Conservation (phyloP, 2,329 filamentous ascomycete species). For the Phyllosticta citribraziliensis region DNA sequence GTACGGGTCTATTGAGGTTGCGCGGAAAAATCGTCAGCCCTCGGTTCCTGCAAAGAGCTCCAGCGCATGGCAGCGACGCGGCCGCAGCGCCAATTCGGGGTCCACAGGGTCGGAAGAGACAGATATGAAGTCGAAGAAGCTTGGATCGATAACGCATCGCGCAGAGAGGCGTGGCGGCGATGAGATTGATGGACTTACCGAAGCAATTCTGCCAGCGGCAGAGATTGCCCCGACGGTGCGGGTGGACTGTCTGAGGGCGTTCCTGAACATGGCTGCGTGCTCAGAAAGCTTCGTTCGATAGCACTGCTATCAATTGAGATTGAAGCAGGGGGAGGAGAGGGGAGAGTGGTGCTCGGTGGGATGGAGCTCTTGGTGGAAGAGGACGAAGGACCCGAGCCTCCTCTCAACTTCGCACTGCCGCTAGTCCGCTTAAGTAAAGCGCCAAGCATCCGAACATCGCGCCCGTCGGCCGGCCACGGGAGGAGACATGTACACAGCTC, state of each 20-base stretch:
- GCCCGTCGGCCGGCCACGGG: neutral
- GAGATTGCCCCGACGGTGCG: constrained; percentile 90
- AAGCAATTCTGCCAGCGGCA: constrained; percentile 81
- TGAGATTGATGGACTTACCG: constrained; percentile 62
- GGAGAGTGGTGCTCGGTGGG: constrained; percentile 28
- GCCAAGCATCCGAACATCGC: neutral
- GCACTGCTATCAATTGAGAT: constrained; percentile 35
- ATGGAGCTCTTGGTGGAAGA: constrained; percentile 14
- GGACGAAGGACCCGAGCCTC: neutral
- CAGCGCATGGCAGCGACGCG: constrained; percentile 2
- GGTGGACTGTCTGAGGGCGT: constrained; percentile 93
- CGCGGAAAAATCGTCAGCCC: constrained; percentile 41
- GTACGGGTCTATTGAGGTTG: constrained; percentile 61
- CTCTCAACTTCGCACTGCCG: neutral
- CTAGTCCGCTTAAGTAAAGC: neutral
- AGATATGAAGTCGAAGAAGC: neutral
- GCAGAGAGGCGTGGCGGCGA: constrained; percentile 30
- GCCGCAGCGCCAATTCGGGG: neutral
- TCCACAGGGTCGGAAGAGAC: neutral
- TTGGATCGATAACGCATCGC: constrained; percentile 33
- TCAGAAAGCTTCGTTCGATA: constrained; percentile 31
- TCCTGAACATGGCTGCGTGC: constrained; percentile 78
- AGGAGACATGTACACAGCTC: too few relatives aligned
- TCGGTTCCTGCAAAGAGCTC: constrained; percentile 28
- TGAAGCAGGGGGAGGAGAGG: constrained; percentile 30